phyloP scores from a whole-genome alignment of 164 flowering plant species.

The Vitis labrusca region DNA sequence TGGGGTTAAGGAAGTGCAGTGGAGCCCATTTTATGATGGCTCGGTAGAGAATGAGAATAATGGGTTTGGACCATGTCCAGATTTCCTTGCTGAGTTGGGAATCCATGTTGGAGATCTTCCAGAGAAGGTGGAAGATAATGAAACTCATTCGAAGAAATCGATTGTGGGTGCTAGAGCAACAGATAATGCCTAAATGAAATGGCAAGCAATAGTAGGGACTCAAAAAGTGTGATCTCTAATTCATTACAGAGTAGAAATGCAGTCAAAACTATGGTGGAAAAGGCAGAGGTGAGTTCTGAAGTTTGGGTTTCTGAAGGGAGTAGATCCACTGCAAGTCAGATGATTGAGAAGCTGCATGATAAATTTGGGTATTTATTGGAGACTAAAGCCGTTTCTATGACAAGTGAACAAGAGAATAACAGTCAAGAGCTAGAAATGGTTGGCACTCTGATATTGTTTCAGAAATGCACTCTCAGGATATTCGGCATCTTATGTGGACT shows the following conservation, averaged over 20 bases:
- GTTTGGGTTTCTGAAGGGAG: constrained; percentile 20
- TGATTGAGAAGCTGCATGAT: no score
- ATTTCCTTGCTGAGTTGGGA: constrained; percentile 58
- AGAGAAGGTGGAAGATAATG: constrained; percentile 20
- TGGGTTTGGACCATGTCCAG: constrained; percentile 65
- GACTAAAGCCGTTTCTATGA: no score
- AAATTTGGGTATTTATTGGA: no score
- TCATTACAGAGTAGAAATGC: constrained; percentile 14
- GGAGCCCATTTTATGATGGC: constrained; percentile 71
- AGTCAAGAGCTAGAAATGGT: no score
- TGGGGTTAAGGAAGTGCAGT: constrained; percentile 75
- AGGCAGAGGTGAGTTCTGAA: constrained; percentile 20
- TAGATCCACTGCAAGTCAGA: constrained; percentile 2
- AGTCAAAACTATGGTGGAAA: constrained; percentile 17
- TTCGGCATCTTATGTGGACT: no score
- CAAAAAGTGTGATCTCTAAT: constrained; percentile 19
- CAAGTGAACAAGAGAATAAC: no score
- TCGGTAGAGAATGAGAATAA: constrained; percentile 21
- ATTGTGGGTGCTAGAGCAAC: constrained; percentile 8
- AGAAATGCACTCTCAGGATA: no score
- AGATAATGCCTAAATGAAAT: background rate
- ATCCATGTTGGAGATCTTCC: constrained; percentile 28
- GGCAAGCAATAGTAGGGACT: background rate
- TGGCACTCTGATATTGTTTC: no score
- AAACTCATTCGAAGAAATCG: constrained; percentile 13